Evolutionary conservation across 169 alveolate species (phyloP).

Genomic region (Sarcocystis neurona): DNA sequence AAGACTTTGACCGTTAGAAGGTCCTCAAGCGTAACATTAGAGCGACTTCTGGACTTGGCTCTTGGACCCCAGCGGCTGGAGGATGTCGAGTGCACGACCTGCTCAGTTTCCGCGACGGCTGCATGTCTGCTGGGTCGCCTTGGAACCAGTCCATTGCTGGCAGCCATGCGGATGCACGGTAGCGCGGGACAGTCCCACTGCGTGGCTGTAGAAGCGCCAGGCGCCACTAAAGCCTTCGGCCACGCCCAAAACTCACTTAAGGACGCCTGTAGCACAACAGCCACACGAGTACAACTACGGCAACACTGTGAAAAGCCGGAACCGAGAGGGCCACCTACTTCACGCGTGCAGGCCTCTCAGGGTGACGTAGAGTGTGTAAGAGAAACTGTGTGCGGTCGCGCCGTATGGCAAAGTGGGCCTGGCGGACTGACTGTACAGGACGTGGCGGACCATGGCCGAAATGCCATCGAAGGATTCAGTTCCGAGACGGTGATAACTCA

Average conservation of each 20-base stretch:
- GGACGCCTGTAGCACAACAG: too few species aligned
- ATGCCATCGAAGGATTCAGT: background rate
- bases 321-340: too few species aligned
- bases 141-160: background rate
- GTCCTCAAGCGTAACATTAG: background rate
- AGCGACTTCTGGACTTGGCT: background rate
- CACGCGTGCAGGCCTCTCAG: too few species aligned
- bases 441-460: background rate
- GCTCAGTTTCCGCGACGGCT: background rate
- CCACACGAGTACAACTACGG: too few species aligned
- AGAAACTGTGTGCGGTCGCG: background rate
- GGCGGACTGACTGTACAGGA: background rate
- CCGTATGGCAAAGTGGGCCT: background rate
- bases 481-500: too few species aligned
- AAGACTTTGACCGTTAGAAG: too few species aligned
- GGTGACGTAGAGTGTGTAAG: too few species aligned
- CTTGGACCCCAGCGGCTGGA: constrained; percentile 10
- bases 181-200: background rate
- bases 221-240: background rate
- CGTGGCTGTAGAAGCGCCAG: background rate
- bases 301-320: too few species aligned
- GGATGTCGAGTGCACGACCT: background rate
- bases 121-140: background rate
- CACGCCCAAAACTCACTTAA: too few species aligned
- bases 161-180: background rate